Conservation (phyloP, 805 yeast genomes). For the Diddensiella santjacobensis region DNA sequence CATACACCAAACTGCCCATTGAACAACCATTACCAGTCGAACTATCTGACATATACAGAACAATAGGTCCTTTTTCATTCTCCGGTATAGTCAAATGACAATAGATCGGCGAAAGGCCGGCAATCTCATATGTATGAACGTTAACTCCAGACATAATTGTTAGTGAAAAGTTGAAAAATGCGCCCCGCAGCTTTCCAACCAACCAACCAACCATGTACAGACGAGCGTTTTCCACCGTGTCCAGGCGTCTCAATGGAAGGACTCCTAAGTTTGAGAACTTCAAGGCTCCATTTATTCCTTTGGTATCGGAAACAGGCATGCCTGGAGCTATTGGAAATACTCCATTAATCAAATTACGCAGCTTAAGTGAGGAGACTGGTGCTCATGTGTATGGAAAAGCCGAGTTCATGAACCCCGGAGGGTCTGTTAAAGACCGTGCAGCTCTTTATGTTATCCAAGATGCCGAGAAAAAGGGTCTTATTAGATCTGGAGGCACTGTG, state of each 20-base stretch:
- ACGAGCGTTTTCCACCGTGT: neutral
- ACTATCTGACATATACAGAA: conserved; percentile 6
- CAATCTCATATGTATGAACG: conserved; percentile 8
- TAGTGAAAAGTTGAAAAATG: too few relatives aligned
- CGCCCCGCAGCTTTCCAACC: too few relatives aligned
- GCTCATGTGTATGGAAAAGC: conserved; percentile 85
- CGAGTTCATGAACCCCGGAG: conserved; percentile 92
- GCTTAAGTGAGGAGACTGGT: conserved; percentile 54
- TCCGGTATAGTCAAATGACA: conserved; percentile 17
- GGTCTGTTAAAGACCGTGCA: conserved; percentile 88
- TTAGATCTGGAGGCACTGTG: conserved; percentile 76
- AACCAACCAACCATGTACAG: neutral
- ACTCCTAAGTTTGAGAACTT: conserved; percentile 2
- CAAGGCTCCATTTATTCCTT: conserved; percentile 53
- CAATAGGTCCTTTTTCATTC: conserved; percentile 9
- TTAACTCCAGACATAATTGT: conserved; percentile 7
- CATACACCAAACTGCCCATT: conserved; percentile 20
- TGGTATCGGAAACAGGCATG: conserved; percentile 63
- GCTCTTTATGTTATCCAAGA: conserved; percentile 73
- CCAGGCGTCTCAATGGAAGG: neutral
- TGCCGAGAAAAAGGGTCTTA: conserved; percentile 59
- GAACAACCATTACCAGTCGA: conserved; percentile 9
- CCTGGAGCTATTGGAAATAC: conserved; percentile 91
- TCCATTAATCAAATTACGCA: conserved; percentile 64
- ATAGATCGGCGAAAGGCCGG: conserved; percentile 9